Base-by-base conservation (phyloP, 2,329 filamentous ascomycete species). In the Graphiopsis chlorocephala region DNA sequence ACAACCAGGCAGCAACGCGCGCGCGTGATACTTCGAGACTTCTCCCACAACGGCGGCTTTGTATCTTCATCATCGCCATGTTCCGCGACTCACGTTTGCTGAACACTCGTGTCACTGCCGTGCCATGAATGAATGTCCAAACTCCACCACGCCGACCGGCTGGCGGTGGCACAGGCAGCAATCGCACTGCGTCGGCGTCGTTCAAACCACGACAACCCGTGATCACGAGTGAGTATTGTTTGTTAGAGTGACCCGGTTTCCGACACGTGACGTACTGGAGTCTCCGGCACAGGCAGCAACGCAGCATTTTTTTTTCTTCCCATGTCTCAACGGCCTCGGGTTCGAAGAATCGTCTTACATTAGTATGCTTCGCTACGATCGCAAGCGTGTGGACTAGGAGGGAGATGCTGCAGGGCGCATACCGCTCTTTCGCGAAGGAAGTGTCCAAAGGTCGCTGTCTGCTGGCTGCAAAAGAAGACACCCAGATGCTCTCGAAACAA, bases 201-300 rank as follows among this genome's bases (percentile, higher is more conserved):
- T 45, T 45, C n/a, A 20, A 45, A 7, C 14, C n/a, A 56, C 29
- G 31, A 56, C 5, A 38, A 20, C 53, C 11, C 53, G 31, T 38
- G 53, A 38, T 38, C n/a, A 23, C 11, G 29, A 10, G 17, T 15
- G 53, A n/a, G n/a, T n/a, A n/a, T n/a, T n/a, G n/a, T n/a, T 15
- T 14, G 53, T 33, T 3, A 14, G 15, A 15, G 14, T 23, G n/a
- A 20, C 4, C n/a, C n/a, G 25, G 17, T 23, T 11, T 11, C n/a
- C 31, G 53, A 33, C 53, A 31, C 53, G 20, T 56, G 31, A 38
- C 15, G 7, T 56, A 20, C 7, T 56, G n/a, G 53, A 17, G n/a
- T 56, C 12, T 25, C 23, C 53, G 53, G 53, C 53, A 56, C 53
- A 56, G 53, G 53, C 53, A 56, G 53, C 53, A 38, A 23, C 20